These are phyloP conservation scores for Diplodia seriata DNA, from an alignment of 2,329 filamentous ascomycete genomes.

Conservation along the genomic window DNA sequence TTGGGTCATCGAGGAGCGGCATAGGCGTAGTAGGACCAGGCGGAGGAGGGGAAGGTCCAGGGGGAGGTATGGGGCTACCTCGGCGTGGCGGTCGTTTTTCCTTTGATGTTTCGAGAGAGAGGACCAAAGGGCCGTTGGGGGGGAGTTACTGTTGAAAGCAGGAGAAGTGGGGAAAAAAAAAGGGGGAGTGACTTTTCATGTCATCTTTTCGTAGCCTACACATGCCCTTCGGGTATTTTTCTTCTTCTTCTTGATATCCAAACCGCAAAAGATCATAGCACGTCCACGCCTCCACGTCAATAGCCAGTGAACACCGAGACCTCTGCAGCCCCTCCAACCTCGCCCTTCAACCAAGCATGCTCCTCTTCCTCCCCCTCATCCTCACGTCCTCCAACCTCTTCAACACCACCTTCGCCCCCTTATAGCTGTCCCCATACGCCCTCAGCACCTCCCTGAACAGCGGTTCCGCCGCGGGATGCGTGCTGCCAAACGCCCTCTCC, in stretches of 20 bases:
- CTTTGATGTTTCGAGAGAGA: neutral
- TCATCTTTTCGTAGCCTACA: neutral
- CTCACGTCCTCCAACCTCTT: slow-evolving; percentile 89
- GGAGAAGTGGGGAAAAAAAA: neutral
- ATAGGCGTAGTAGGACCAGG: slow-evolving; percentile 8
- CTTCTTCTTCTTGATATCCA: neutral
- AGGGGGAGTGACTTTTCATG: neutral
- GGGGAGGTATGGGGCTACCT: slow-evolving; percentile 1
- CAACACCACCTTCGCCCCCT: slow-evolving; percentile 75
- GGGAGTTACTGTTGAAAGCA: neutral
- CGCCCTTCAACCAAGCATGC: slow-evolving; percentile 80
- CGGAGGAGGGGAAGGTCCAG: neutral
- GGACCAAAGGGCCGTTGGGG: neutral
- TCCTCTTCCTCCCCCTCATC: slow-evolving; percentile 92
- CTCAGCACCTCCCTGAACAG: slow-evolving; percentile 76
- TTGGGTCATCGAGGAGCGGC: slow-evolving; percentile 12
- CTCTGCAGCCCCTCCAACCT: neutral
- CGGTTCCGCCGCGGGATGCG: slow-evolving; percentile 83
- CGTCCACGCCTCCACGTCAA: neutral
- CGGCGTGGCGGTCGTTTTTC: neutral
- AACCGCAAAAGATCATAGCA: neutral
- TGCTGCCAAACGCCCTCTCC: slow-evolving; percentile 92
- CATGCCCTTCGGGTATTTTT: neutral
- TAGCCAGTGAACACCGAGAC: neutral
- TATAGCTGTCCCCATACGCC: slow-evolving; percentile 76